Evolutionary conservation across 2,329 filamentous ascomycete genomes (phyloP), one percentile per base, ranked within the genome.

Genomic region (Cytospora chrysosperma): DNA sequence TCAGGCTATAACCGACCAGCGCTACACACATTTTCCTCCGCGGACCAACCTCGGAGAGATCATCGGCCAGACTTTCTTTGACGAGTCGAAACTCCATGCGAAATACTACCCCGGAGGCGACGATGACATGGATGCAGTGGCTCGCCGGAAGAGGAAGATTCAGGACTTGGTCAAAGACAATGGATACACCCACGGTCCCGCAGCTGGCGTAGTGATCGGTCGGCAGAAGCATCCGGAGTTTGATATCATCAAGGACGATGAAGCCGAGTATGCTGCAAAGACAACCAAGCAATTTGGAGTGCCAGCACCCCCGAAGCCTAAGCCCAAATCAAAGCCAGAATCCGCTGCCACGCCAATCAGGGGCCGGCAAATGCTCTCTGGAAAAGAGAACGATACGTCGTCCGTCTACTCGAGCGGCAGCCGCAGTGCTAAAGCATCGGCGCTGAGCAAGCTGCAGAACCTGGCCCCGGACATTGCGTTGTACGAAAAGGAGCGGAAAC

Each of bases 401-500:
- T 88, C 87, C 0, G 82, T 78, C 1, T 69, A 78, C 43, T 85
- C 89, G 3, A 90, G 88, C 1, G 88, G 88, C 28, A 91, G 91
- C 68, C 88, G 95, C 61, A 95, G 92, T 70, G 94, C 95, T 17
- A 99, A 98, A 74, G 88, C 90, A 49, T 89, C 90, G 71, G 95
- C 95, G 15, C 78, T 89, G n/a, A 85, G 88, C 37, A 88, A 86
- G 67, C 78, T 98, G 9, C 91, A 95, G 60, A 84, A 86, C 40
- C 81, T 94, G 63, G 93, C 91, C 0, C 85, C 89, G 0, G 95
- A 99, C 72, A 93, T 98, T 71, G 89, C 89, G 2, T 79, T 96
- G 34, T 99, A 95, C 71, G 90, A 98, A 72, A 97, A 95, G 73
- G 95, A 99, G 77, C 92, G 86, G 79, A 97, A 96, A 78, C 87